Conservation (phyloP, 306 rosid genomes). For the Cucurbita ficifolia region DNA sequence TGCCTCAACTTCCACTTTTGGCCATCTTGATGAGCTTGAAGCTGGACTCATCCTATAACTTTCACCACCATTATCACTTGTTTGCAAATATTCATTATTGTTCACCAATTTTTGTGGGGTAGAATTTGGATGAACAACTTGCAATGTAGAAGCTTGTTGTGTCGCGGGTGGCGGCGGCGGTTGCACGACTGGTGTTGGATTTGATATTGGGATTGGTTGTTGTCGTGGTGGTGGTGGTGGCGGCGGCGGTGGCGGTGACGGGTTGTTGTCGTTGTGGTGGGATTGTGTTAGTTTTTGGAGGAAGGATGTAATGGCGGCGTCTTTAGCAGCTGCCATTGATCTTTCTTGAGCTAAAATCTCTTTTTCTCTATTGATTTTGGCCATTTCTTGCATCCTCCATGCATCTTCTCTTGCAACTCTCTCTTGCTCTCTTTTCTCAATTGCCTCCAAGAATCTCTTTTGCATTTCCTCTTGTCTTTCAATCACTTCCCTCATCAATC, state of each 20-base stretch:
- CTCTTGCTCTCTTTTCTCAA: conserved; percentile 45
- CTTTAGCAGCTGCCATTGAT: conserved; percentile 49
- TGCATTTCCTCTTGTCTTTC: conserved; percentile 77
- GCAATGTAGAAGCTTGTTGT: not conserved
- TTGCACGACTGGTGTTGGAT: not conserved
- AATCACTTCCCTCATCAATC: conserved; percentile 43
- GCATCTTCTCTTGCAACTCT: conserved; percentile 45
- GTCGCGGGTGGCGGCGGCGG: not conserved
- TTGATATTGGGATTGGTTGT: not conserved
- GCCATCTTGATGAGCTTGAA: conserved; percentile 46
- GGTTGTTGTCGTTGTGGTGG: not conserved
- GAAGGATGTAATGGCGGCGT: conserved; percentile 52
- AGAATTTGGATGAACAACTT: not conserved
- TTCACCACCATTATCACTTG: conserved; percentile 3
- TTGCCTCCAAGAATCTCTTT: conserved; percentile 46
- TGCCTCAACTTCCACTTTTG: conserved; percentile 54
- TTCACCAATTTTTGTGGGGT: not conserved
- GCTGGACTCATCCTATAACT: not conserved
- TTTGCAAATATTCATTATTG: not conserved
- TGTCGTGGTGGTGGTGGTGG: not conserved
- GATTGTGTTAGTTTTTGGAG: conserved; percentile 40
- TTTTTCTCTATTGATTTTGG: conserved; percentile 38
- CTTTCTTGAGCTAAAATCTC: conserved; percentile 61
- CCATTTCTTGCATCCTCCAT: conserved; percentile 61
- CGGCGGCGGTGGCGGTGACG: not conserved